Evolutionary conservation across 2,329 filamentous ascomycete genomes (phyloP).

Genomic region (Exophiala sideris): DNA sequence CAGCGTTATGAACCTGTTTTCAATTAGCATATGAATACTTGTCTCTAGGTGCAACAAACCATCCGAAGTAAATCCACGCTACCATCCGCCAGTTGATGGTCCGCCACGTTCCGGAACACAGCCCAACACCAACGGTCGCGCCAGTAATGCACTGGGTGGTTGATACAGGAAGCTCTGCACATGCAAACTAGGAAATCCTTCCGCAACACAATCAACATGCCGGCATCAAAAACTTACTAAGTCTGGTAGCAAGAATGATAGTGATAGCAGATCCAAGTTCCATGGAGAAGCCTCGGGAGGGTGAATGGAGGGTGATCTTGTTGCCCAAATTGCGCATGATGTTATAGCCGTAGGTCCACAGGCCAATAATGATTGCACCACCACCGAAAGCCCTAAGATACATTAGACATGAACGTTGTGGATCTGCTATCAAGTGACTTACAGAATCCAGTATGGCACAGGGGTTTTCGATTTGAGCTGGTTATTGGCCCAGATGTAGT

Average conservation of each 20-base stretch:
- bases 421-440: too few species aligned
- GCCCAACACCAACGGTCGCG: conserved; percentile 48
- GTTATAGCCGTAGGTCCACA: conserved; percentile 76
- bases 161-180: conserved; percentile 60
- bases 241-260: conserved; percentile 71
- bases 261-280: conserved; percentile 76
- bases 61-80: conserved; percentile 62
- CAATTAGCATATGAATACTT: too few species aligned
- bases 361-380: conserved; percentile 60
- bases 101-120: conserved; percentile 68
- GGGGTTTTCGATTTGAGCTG: conserved; percentile 59
- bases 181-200: too few species aligned
- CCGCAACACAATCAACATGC: too few species aligned
- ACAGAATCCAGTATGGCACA: conserved; percentile 70
- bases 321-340: conserved; percentile 85
- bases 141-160: conserved; percentile 80
- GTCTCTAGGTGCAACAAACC: too few species aligned
- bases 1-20: conserved; percentile 61
- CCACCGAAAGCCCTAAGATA: conserved; percentile 55
- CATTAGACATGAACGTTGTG: too few species aligned
- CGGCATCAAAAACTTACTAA: conserved; percentile 37
- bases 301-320: conserved; percentile 69
- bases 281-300: conserved; percentile 63
- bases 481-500: conserved; percentile 63
- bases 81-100: conserved; percentile 75